A percentile compares a stretch with the other conserved stretches of the same genome.
phyloP scores from a whole-genome alignment of 768 basidiomycete species.

The Phylloporus scabripes region DNA sequence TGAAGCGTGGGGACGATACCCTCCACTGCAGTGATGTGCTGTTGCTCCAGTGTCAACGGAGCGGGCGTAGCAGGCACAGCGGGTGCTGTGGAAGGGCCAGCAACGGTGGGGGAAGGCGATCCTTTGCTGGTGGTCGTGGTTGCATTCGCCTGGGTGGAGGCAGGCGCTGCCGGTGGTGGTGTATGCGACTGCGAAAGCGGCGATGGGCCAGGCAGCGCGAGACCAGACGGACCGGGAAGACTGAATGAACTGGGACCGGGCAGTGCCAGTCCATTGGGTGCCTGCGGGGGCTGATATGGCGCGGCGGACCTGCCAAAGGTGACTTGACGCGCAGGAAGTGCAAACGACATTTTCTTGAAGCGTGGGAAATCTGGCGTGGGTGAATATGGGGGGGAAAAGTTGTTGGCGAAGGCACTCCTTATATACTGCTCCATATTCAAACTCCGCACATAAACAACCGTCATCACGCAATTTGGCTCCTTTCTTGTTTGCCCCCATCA shows the following conservation, averaged over 20 bases:
- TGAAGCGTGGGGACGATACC: slow-evolving; percentile 99
- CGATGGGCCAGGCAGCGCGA: slow-evolving; percentile 51
- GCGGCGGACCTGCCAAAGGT: slow-evolving; percentile 66
- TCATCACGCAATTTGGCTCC: slow-evolving; percentile 4
- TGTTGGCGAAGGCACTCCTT: slow-evolving; percentile 14
- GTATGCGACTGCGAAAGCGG: slow-evolving; percentile 45
- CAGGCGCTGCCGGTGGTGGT: slow-evolving; percentile 23
- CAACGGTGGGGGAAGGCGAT: slow-evolving; percentile 37
- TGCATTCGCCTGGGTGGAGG: slow-evolving; percentile 23
- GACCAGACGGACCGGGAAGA: slow-evolving; percentile 37
- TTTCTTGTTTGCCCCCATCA: slow-evolving; percentile 28
- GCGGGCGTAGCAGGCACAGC: slow-evolving; percentile 63
- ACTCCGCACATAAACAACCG: slow-evolving; percentile 27
- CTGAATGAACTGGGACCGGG: slow-evolving; percentile 44
- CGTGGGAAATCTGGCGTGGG: slow-evolving; percentile 28
- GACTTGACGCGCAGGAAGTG: slow-evolving; percentile 72
- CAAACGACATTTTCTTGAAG: slow-evolving; percentile 44
- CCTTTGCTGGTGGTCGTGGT: slow-evolving; percentile 28
- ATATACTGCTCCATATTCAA: slow-evolving; percentile 27
- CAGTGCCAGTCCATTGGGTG: slow-evolving; percentile 53
- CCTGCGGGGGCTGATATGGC: slow-evolving; percentile 38
- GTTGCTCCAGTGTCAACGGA: slow-evolving; percentile 81
- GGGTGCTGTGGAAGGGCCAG: slow-evolving; percentile 49
- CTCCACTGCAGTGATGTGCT: slow-evolving; percentile 94
- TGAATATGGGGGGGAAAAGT: slow-evolving; percentile 12